These are phyloP conservation scores for Barbatosphaeria neglecta DNA, from an alignment of 495 filamentous ascomycete genomes.

Conservation along the genomic window DNA sequence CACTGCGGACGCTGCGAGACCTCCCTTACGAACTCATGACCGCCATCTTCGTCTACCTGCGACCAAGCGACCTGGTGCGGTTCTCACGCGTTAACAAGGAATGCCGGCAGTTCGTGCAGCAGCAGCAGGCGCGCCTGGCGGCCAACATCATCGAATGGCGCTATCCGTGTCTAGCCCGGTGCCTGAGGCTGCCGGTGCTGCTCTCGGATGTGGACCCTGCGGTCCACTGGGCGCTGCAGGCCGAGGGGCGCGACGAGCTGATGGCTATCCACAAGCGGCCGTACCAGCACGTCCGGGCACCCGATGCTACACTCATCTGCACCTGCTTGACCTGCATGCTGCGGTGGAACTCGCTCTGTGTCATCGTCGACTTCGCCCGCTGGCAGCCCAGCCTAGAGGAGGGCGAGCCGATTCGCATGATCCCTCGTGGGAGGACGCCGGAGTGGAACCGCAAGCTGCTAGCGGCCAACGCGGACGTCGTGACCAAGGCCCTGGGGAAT, in stretches of 20 bases:
- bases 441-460: slow-evolving; percentile 36
- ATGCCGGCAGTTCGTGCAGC: slow-evolving; percentile 26
- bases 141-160: slow-evolving; percentile 24
- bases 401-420: slow-evolving; percentile 38
- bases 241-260: slow-evolving; percentile 21
- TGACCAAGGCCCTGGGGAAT: slow-evolving; percentile 26
- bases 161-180: slow-evolving; percentile 33
- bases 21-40: slow-evolving; percentile 39
- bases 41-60: slow-evolving; percentile 28
- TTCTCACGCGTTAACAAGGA: slow-evolving; percentile 21
- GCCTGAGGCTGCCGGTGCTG: slow-evolving; percentile 34
- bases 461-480: slow-evolving; percentile 22
- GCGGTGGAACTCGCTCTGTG: slow-evolving; percentile 39
- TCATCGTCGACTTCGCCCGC: slow-evolving; percentile 41
- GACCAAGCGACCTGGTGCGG: slow-evolving; percentile 35
- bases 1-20: slow-evolving; percentile 17
- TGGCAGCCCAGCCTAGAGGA: slow-evolving; percentile 40
- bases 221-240: slow-evolving; percentile 20
- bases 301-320: slow-evolving; percentile 29
- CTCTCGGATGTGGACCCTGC: slow-evolving; percentile 25
- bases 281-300: slow-evolving; percentile 34
- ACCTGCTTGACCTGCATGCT: slow-evolving; percentile 41
- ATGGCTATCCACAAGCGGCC: slow-evolving; percentile 26
- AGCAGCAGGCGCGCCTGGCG: slow-evolving; percentile 27
- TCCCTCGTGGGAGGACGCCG: slow-evolving; percentile 28